These are phyloP conservation scores for Eleusine indica DNA, from an alignment of 176 grass and related monocot species.

Conservation along the genomic window DNA sequence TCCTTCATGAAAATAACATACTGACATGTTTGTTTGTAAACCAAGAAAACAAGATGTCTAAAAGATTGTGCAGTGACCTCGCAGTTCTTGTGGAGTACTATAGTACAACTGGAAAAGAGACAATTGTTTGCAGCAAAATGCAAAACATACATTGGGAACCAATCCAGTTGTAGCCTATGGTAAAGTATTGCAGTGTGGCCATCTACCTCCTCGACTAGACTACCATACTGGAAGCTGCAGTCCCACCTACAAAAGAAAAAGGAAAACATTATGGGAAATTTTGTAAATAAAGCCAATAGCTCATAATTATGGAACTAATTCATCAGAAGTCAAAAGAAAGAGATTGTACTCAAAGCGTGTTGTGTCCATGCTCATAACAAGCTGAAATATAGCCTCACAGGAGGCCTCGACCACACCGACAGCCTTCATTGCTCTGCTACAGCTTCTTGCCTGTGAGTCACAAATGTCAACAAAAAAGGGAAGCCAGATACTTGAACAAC, in stretches of 20 bases:
- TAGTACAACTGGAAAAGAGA: conserved; percentile 1
- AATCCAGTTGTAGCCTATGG: conserved; percentile 94
- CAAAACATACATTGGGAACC: conserved; percentile 84
- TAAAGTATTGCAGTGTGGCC: conserved; percentile 96
- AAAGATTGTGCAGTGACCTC: conserved; percentile 12
- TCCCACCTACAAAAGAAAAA: conserved; percentile 75
- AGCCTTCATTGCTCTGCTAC: conserved; percentile 98
- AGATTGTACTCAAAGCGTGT: conserved; percentile 84
- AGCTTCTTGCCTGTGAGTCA: conserved; percentile 75
- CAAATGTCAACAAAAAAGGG: conserved; percentile 46
- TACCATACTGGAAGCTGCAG: conserved; percentile 98
- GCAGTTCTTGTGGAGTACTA: conserved; percentile 19
- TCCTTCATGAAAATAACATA: conserved; percentile 17
- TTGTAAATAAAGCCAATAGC: conserved; percentile 30
- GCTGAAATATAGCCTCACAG: conserved; percentile 95
- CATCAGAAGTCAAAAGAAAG: conserved; percentile 10
- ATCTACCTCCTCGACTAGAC: conserved; percentile 95
- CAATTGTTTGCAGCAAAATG: conserved; percentile 30
- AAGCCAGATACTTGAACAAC: conserved; percentile 35
- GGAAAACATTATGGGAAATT: conserved; percentile 3
- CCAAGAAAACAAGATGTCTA: conserved; percentile 1
- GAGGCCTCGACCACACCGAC: conserved; percentile 93
- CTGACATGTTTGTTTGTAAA: conserved; percentile 2
- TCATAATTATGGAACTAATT: conserved; percentile 6
- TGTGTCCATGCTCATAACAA: conserved; percentile 96